Evolutionary conservation across 768 basidiomycete genomes (phyloP).

Genomic region (Mrakia gelida): DNA sequence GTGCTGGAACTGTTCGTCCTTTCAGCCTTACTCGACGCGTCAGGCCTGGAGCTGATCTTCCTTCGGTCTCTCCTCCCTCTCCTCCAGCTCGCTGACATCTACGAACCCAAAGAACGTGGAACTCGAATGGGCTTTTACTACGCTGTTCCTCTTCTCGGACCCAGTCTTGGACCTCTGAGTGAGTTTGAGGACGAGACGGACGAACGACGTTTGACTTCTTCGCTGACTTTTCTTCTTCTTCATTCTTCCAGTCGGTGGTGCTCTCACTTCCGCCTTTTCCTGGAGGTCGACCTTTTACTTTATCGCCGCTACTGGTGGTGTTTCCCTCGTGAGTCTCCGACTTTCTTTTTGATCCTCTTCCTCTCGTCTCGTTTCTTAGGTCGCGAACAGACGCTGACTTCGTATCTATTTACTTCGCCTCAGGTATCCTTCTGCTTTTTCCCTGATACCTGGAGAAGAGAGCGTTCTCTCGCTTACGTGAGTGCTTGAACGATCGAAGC

Average conservation of each 20-base stretch:
- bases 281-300: slow-evolving; percentile 87
- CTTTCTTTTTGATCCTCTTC: no score
- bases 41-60: background rate
- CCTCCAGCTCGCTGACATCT: slow-evolving; percentile 54
- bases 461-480: slow-evolving; percentile 66
- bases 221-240: slow-evolving; percentile 33
- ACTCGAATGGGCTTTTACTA: slow-evolving; percentile 76
- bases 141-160: slow-evolving; percentile 69
- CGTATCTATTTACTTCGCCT: background rate
- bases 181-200: slow-evolving; percentile 18
- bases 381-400: background rate
- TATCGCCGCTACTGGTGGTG: slow-evolving; percentile 59
- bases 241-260: slow-evolving; percentile 46
- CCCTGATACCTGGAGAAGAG: slow-evolving; percentile 32
- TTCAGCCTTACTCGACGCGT: background rate
- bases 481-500: background rate
- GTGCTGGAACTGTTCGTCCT: slow-evolving; percentile 57
- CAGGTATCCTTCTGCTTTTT: slow-evolving; percentile 30
- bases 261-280: slow-evolving; percentile 59
- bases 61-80: background rate
- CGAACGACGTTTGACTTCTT: no score
- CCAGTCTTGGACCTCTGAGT: slow-evolving; percentile 40
- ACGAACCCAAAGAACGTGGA: slow-evolving; percentile 67
- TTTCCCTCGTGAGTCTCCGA: slow-evolving; percentile 47
- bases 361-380: background rate